Base-by-base conservation (phyloP, 306 rosid genomes). In the Myrica gale region DNA sequence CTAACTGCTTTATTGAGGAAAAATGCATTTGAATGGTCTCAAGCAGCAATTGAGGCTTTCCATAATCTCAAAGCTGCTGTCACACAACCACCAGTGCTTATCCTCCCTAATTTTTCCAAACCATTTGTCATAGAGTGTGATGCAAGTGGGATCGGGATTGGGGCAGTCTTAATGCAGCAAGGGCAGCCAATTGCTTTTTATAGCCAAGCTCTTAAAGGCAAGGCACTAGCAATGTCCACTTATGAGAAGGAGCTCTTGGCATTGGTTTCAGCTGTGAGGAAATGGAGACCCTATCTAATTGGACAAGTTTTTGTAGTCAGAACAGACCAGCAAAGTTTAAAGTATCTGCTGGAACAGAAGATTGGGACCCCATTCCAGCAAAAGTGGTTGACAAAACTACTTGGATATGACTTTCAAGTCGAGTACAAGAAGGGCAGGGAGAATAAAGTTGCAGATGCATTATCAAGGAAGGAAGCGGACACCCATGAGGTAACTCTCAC, bases 261-360 rank as follows among this genome's bases (percentile, higher is more conserved):
- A 13, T 52, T 52, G 7, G 56, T 15, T 4, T 12, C 56, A 15
- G 1, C 6, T 1, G n/a, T 52, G 2, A 17, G 16, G 6, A 13
- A 52, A 13, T 52, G 56, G 56, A 0, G 20, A 1, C 8, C 19
- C 4, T 16, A 52, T 5, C 19, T 52, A 4, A 4, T 15, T 12
- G 56, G 56, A 0, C 5, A 1, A 0, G 0, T 4, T 0, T 52
- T 52, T 1, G 0, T 1, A 1, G 56, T 52, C 0, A 13, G 1
- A 13, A 52, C 56, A 13, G 2, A 52, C 5, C 56, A 52, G 0
- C 56, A 52, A 13, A 15, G n/a, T 15, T 15, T 52, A 12, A 13
- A 1, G 19, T 52, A 13, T 52, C 1, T 52, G 0, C 4, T 52
- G 19, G 56, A 16, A 0, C 19, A 52, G 1, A 15, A 19, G 19